Evolutionary conservation across 768 basidiomycete genomes (phyloP).

Genomic region (Tricholoma hemisulphureum): DNA sequence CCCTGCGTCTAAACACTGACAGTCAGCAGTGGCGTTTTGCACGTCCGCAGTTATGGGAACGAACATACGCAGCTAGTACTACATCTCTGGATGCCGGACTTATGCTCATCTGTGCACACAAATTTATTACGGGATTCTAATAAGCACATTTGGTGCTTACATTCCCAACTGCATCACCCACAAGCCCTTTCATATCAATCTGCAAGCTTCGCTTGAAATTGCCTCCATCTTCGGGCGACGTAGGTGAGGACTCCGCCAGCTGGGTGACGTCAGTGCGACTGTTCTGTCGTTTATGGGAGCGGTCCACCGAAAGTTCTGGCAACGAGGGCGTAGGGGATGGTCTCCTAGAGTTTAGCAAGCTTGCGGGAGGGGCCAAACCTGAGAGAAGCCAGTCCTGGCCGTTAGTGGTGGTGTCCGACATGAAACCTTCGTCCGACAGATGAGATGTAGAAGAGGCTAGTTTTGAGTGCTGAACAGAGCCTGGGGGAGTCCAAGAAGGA

Average conservation of each 20-base stretch:
- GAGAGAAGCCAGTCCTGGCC: slow-evolving; percentile 16
- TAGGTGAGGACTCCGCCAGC: slow-evolving; percentile 3
- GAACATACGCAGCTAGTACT: slow-evolving; percentile 76
- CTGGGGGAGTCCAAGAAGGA: background rate
- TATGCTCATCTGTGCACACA: slow-evolving; percentile 75
- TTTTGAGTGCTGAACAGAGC: background rate
- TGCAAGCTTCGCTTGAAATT: slow-evolving; percentile 60
- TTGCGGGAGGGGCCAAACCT: slow-evolving; percentile 17
- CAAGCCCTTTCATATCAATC: slow-evolving; percentile 77
- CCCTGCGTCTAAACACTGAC: slow-evolving; percentile 57
- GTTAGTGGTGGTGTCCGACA: background rate
- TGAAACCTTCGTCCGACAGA: background rate
- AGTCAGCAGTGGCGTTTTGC: background rate
- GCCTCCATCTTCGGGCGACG: slow-evolving; percentile 50
- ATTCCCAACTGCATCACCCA: slow-evolving; percentile 83
- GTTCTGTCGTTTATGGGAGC: background rate
- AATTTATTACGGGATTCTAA: slow-evolving; percentile 5
- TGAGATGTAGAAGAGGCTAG: background rate
- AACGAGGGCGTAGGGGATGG: slow-evolving; percentile 10
- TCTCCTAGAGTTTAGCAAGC: slow-evolving; percentile 12
- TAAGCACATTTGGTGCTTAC: slow-evolving; percentile 41
- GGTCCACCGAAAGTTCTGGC: slow-evolving; percentile 2
- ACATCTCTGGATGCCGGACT: slow-evolving; percentile 86
- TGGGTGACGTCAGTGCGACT: slow-evolving; percentile 7
- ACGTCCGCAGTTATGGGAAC: background rate